These are phyloP conservation scores for Plasmodium cynomolgi DNA, from an alignment of 169 alveolate genomes.

Conservation along the genomic window DNA sequence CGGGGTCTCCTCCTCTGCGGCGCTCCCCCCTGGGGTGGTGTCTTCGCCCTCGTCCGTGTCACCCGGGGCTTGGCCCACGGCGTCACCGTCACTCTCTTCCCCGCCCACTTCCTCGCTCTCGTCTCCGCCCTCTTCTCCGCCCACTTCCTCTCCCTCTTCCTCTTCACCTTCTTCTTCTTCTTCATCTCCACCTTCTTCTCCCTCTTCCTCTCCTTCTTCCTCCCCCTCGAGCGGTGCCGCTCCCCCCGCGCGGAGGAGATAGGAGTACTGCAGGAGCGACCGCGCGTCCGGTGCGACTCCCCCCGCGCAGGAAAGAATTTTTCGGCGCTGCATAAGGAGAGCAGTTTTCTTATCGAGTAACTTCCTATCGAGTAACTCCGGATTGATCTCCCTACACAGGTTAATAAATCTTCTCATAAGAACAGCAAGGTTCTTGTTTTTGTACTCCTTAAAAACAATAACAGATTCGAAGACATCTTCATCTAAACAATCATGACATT, in stretches of 20 bases:
- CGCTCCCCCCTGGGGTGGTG: neutral
- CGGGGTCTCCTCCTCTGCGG: neutral
- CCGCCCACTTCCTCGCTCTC: neutral
- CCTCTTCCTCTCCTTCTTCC: neutral
- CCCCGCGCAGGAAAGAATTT: neutral
- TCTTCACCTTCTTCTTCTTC: neutral
- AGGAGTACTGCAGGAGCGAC: constrained; percentile 18
- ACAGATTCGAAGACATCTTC: constrained; percentile 48
- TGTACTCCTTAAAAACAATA: constrained; percentile 39
- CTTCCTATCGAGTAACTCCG: constrained; percentile 12
- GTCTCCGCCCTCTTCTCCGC: neutral
- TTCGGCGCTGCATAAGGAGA: constrained; percentile 12
- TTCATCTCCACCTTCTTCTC: neutral
- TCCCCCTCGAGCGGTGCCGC: neutral
- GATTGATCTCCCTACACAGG: constrained; percentile 18
- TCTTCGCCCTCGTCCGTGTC: neutral
- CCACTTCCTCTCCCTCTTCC: neutral
- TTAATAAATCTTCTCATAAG: constrained; percentile 44
- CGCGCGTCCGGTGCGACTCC: neutral
- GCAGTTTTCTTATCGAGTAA: constrained; percentile 54
- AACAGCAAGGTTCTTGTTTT: constrained; percentile 16
- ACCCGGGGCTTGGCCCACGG: neutral
- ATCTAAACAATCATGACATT: constrained; percentile 10
- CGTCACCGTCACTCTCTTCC: neutral
- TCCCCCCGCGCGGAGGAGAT: constrained; percentile 3